Evolutionary conservation across 139 green algal species (phyloP), one percentile per base, ranked within the genome.

Genomic region (Edaphochlamys debaryana): DNA sequence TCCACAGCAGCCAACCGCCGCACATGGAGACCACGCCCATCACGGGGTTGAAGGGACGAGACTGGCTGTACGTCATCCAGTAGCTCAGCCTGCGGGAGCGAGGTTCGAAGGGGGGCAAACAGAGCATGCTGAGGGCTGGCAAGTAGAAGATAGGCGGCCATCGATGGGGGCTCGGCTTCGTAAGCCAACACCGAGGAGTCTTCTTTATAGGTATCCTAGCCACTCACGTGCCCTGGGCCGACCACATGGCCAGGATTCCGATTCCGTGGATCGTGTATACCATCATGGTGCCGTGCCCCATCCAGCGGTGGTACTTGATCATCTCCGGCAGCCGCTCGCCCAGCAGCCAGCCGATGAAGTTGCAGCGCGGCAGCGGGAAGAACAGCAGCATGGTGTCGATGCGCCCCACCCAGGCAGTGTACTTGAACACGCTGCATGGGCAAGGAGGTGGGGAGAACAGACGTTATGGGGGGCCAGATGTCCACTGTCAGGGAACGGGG

Each of bases 301-400:
- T 60, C 75, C 75, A 82, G 41, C 75, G 71, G 75, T 56, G 50
- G 6, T 9, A n/a, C 62, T 72, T 82, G 75, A 82, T 50, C 23
- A 82, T 30, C 2, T 40, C 22, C 40, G 75, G n/a, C 41, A 82
- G 72, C 30, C 72, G 40, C 4, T 30, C 48, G n/a, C 41, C 75
- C 60, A 82, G 17, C 7, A 72, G 30, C 75, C 75, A 82, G 75
- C 63, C 41, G 41, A 82, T 60, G 62, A 82, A 82, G 62, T 82
- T 82, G 75, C 75, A 82, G 41, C 75, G 75, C 20, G 75, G 60
- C 22, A 82, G 60, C n/a, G 75, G 75, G 27, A 72, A 82, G 75
- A 72, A 82, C 34, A 82, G 40, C 5, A 82, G 41, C 62, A 82
- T 40, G n/a, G 72, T 64, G 62, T 82, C 75, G 41, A 82, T 40